phyloP scores from a whole-genome alignment of 495 filamentous ascomycete genomes.

The Penicillium waksmanii region DNA sequence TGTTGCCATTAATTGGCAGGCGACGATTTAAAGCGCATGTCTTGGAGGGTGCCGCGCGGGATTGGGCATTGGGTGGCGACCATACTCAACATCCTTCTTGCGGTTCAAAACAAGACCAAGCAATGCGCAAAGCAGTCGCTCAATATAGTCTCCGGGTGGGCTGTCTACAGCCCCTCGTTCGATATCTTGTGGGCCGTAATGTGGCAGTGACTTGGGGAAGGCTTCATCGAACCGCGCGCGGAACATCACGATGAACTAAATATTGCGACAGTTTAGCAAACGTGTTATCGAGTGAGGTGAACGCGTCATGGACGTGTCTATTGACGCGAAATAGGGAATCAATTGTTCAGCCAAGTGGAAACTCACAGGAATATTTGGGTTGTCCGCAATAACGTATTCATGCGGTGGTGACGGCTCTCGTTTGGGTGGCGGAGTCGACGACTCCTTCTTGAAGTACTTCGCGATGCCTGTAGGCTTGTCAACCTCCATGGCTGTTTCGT shows the following conservation, averaged over 20 bases:
- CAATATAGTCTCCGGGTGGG: constrained; percentile 79
- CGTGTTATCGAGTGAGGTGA: constrained; percentile 30
- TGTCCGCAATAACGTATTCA: constrained; percentile 86
- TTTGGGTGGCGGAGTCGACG: constrained; percentile 68
- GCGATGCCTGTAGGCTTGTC: constrained; percentile 49
- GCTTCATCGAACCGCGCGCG: constrained; percentile 87
- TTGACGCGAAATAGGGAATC: background rate
- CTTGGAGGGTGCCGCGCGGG: constrained; percentile 11
- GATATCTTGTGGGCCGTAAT: constrained; percentile 93
- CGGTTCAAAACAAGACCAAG: constrained; percentile 87
- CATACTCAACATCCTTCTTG: constrained; percentile 98
- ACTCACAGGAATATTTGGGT: constrained; percentile 85
- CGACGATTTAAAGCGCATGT: constrained; percentile 19
- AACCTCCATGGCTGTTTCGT: constrained; percentile 51
- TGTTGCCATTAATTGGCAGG: constrained; percentile 14
- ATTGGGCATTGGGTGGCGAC: constrained; percentile 36
- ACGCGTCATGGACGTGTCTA: constrained; percentile 39
- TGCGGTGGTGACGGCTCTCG: constrained; percentile 84
- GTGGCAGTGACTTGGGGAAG: constrained; percentile 81
- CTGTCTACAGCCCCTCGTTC: constrained; percentile 80
- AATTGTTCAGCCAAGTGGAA: constrained; percentile 10
- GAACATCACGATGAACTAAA: constrained; percentile 96
- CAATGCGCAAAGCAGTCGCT: constrained; percentile 86
- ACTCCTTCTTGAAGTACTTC: constrained; percentile 54
- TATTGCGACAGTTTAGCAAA: constrained; percentile 45